A percentile compares a stretch with the other conserved stretches of the same genome.
phyloP scores from a whole-genome alignment of 352 stramenopile species.

The Phytophthora agathidicida region DNA sequence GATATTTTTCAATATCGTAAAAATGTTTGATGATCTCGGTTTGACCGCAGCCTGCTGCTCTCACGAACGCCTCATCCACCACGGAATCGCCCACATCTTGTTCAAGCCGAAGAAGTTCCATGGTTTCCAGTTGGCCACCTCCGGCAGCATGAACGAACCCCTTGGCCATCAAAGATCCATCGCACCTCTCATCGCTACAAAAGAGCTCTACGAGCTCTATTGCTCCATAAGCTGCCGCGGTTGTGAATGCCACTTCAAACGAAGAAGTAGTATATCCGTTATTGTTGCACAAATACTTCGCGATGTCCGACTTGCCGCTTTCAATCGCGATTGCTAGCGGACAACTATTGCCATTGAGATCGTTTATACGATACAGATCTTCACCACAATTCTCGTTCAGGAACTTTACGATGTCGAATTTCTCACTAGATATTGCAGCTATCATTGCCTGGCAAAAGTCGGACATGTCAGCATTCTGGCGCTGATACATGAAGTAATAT shows the following conservation, averaged over 20 bases:
- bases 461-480: background rate
- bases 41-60: background rate
- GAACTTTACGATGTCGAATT: background rate
- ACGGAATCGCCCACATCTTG: background rate
- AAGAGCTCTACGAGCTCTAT: background rate
- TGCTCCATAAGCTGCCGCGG: background rate
- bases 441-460: background rate
- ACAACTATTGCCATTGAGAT: background rate
- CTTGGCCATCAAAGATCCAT: background rate
- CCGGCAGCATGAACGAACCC: background rate
- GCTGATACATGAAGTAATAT: background rate
- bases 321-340: background rate
- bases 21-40: background rate
- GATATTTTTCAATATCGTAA: background rate
- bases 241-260: background rate
- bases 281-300: background rate
- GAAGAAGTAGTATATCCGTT: background rate
- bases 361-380: background rate
- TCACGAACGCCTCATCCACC: background rate
- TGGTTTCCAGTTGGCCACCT: background rate
- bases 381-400: conserved; percentile 1
- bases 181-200: background rate
- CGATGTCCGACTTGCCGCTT: background rate
- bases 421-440: background rate
- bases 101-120: background rate